phyloP scores from a whole-genome alignment of 2,329 filamentous ascomycete genomes.

The Thielaviopsis euricoi region DNA sequence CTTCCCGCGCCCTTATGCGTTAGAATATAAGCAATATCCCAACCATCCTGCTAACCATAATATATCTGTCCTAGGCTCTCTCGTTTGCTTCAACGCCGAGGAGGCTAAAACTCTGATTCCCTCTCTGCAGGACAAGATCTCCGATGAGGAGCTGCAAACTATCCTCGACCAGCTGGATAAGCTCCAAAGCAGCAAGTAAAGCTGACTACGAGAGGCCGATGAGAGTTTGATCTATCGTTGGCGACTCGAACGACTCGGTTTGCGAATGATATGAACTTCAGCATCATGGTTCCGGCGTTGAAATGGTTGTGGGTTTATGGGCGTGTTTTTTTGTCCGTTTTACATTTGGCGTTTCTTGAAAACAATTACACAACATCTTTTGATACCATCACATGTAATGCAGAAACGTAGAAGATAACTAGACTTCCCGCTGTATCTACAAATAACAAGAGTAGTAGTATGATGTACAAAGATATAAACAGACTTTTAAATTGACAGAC shows the following conservation, averaged over 20 bases:
- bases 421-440: neutral
- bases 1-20: neutral
- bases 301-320: neutral
- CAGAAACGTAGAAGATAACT: neutral
- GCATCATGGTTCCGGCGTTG: conserved; percentile 5
- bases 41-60: conserved; percentile 1
- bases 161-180: conserved; percentile 84
- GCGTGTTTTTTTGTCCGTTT: neutral
- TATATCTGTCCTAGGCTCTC: conserved; percentile 43
- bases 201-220: neutral
- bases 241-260: neutral
- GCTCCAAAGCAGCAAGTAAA: conserved; percentile 30
- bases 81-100: conserved; percentile 84
- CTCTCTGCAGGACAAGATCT: conserved; percentile 74
- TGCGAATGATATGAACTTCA: neutral
- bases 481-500: conserved; percentile 2
- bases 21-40: neutral
- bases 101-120: conserved; percentile 95
- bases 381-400: neutral
- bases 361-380: neutral
- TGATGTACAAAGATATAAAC: neutral
- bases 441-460: neutral
- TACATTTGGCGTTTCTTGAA: neutral
- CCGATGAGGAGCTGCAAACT: conserved; percentile 73
- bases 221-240: neutral